Evolutionary conservation across 2,329 filamentous ascomycete genomes (phyloP).

Genomic region (Exutisphaerella laricina): DNA sequence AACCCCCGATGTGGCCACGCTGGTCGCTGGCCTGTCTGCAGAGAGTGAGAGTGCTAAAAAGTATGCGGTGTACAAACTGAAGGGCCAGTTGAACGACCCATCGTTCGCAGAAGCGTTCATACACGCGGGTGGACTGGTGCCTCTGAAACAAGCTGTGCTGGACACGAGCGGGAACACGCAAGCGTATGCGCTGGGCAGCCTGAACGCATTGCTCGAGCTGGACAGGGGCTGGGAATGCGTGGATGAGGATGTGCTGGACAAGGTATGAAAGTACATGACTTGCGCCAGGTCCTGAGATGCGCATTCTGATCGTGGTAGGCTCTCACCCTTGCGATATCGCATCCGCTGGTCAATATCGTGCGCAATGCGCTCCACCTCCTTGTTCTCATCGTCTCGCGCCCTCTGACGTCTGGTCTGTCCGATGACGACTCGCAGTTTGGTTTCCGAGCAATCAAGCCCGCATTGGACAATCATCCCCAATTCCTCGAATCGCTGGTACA

Average conservation of each 20-base stretch:
- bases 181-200: conserved; percentile 86
- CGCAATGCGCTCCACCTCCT: conserved; percentile 95
- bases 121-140: conserved; percentile 73
- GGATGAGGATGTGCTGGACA: conserved; percentile 63
- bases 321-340: conserved; percentile 87
- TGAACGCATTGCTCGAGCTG: conserved; percentile 82
- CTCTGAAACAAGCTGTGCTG: conserved; percentile 78
- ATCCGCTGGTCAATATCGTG: conserved; percentile 94
- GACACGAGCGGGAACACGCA: conserved; percentile 85
- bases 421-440: conserved; percentile 62
- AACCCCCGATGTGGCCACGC: conserved; percentile 29
- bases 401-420: conserved; percentile 46
- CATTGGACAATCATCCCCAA: conserved; percentile 82
- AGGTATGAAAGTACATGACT: conserved; percentile 44
- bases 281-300: background rate
- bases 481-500: conserved; percentile 93
- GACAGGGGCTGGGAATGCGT: conserved; percentile 97
- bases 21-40: conserved; percentile 53
- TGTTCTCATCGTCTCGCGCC: conserved; percentile 85
- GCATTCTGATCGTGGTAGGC: conserved; percentile 44
- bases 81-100: conserved; percentile 90
- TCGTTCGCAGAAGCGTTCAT: conserved; percentile 97
- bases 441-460: conserved; percentile 86
- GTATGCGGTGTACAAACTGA: conserved; percentile 98
- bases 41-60: conserved; percentile 87